Conservation (phyloP, 73 alveolate species). For the Stentor coeruleus region DNA sequence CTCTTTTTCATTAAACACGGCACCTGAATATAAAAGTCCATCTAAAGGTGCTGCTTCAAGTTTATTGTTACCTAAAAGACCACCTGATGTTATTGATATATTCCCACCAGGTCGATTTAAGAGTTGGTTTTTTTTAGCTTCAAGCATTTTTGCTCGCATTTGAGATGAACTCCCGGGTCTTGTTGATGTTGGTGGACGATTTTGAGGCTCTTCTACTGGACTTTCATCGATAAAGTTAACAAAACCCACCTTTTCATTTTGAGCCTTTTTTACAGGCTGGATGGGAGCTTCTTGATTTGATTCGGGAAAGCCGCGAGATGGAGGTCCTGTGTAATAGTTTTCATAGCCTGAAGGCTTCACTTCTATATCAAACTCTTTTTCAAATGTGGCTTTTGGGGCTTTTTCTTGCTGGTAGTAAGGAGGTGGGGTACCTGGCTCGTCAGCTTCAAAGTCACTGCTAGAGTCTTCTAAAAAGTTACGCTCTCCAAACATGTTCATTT, state of each 20-base stretch:
- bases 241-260: conserved; percentile 14
- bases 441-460: neutral
- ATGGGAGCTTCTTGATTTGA: too few species aligned
- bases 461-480: neutral
- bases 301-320: too few species aligned
- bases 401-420: neutral
- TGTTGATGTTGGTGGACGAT: neutral
- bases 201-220: neutral
- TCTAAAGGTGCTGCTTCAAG: neutral
- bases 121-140: neutral
- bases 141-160: neutral
- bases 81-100: neutral
- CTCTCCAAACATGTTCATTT: neutral
- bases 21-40: neutral
- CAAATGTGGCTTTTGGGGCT: neutral
- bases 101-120: neutral
- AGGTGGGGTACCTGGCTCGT: conserved; percentile 1
- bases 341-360: neutral
- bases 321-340: neutral
- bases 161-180: conserved; percentile 9
- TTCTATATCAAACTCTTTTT: neutral
- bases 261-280: conserved; percentile 11
- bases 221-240: neutral
- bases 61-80: neutral
- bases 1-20: neutral